Evolutionary conservation across 1,284 basidiomycete genomes (phyloP).

Genomic region (Fomitopsis pinicola): DNA sequence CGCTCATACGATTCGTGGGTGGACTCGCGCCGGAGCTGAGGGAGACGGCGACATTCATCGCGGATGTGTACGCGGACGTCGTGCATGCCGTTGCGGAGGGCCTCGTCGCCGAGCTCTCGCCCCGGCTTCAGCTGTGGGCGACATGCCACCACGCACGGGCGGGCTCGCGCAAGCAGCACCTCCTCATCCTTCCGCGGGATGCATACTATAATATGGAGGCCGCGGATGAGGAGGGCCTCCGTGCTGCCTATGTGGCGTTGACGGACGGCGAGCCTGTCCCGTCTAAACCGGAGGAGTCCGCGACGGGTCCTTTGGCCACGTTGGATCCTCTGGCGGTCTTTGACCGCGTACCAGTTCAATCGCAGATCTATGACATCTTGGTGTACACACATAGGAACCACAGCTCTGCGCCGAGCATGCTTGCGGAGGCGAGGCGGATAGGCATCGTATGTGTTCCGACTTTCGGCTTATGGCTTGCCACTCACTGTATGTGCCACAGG

Average conservation of each 20-base stretch:
- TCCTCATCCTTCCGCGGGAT: conserved; percentile 60
- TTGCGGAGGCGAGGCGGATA: conserved; percentile 49
- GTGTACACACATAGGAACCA: conserved; percentile 63
- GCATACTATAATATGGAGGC: conserved; percentile 46
- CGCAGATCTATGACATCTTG: conserved; percentile 65
- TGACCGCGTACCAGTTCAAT: conserved; percentile 59
- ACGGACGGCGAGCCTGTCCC: conserved; percentile 31
- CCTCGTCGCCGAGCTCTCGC: conserved; percentile 33
- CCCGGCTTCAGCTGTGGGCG: conserved; percentile 50
- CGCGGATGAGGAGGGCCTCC: conserved; percentile 43
- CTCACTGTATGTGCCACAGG: conserved; percentile 31
- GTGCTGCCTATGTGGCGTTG: conserved; percentile 38
- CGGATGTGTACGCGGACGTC: conserved; percentile 49
- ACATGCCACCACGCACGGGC: conserved; percentile 55
- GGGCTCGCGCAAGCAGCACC: conserved; percentile 53
- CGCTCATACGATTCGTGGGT: conserved; percentile 44
- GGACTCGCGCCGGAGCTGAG: conserved; percentile 51
- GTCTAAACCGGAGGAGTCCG: conserved; percentile 18
- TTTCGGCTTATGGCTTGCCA: not conserved
- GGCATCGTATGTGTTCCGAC: conserved; percentile 49
- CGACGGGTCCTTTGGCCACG: conserved; percentile 22
- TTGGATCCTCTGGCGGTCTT: conserved; percentile 42
- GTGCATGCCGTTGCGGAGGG: conserved; percentile 43
- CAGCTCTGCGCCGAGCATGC: conserved; percentile 46
- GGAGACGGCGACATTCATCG: conserved; percentile 54